A percentile compares a stretch with the other conserved stretches of the same genome.
phyloP scores from a whole-genome alignment of 2,329 filamentous ascomycete species.

The Hypocrella siamensis region DNA sequence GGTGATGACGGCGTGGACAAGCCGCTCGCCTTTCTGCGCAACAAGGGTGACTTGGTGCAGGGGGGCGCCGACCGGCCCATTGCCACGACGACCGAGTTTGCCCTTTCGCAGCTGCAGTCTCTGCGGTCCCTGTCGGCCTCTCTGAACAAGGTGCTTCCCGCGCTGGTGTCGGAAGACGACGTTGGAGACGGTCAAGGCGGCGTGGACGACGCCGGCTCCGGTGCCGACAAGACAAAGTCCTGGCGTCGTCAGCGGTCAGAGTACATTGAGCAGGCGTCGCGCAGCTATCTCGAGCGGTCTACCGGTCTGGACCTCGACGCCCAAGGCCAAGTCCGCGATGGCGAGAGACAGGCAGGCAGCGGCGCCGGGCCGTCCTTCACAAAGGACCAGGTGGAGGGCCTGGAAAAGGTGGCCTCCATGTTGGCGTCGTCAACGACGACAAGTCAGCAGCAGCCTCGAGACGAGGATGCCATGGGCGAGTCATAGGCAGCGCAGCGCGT shows the following conservation, averaged over 20 bases:
- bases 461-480: too few relatives aligned
- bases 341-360: constrained; percentile 51
- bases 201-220: too few relatives aligned
- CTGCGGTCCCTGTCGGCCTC: constrained; percentile 48
- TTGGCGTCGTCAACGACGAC: constrained; percentile 17
- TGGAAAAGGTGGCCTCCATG: constrained; percentile 34
- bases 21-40: constrained; percentile 40
- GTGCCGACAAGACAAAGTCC: too few relatives aligned
- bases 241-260: constrained; percentile 58
- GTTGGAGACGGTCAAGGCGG: constrained; percentile 14
- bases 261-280: constrained; percentile 71
- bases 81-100: constrained; percentile 60
- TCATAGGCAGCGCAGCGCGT: too few relatives aligned
- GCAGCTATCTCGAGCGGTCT: constrained; percentile 57
- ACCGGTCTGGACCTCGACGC: constrained; percentile 50
- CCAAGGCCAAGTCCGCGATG: constrained; percentile 46
- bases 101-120: constrained; percentile 68
- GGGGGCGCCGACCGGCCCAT: constrained; percentile 40
- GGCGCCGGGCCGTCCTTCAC: constrained; percentile 32
- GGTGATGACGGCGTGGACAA: constrained; percentile 1
- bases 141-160: constrained; percentile 50
- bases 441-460: too few relatives aligned
- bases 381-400: constrained; percentile 37
- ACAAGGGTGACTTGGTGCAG: constrained; percentile 32
- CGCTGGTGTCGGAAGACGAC: constrained; percentile 23